Percentiles rank a stretch among this genome's conserved stretches.
phyloP scores from a whole-genome alignment of 371 early-diverging fungal genomes.

The Mucor racemosus region DNA sequence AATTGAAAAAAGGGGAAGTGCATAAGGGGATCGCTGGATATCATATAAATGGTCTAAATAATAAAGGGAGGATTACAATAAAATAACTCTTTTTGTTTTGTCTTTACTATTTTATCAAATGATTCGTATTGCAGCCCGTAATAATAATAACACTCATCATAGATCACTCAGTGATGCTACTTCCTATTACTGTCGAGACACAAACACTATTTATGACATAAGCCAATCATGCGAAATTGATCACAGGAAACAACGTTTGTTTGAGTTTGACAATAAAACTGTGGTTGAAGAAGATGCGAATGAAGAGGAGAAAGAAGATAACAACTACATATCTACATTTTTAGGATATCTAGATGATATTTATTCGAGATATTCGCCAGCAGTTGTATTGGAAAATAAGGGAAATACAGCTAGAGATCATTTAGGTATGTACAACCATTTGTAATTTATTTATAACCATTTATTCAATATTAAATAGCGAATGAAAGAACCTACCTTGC shows the following conservation, averaged over 20 bases:
- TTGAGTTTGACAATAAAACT: conserved; percentile 6
- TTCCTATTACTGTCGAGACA: conserved; percentile 1
- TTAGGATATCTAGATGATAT: conserved; percentile 13
- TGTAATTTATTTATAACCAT: not conserved
- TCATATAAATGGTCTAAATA: not conserved
- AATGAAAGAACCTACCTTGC: conserved; percentile 79
- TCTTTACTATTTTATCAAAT: not conserved
- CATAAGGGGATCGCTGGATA: not conserved
- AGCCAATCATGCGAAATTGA: not conserved
- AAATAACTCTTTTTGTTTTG: not conserved
- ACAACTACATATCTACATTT: conserved; percentile 4
- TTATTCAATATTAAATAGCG: conserved; percentile 30
- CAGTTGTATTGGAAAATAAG: conserved; percentile 63
- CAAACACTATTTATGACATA: not conserved
- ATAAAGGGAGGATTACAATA: not conserved
- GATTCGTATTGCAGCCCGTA: conserved; percentile 2
- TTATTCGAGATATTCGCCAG: conserved; percentile 22
- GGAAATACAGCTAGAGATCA: conserved; percentile 77
- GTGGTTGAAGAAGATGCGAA: not conserved
- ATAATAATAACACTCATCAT: not conserved
- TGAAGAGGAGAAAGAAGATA: conserved; percentile 1
- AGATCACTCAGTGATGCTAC: conserved; percentile 3
- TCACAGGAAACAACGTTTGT: not conserved
- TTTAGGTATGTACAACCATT: conserved; percentile 38
- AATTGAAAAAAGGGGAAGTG: not conserved